Conservation (phyloP, 805 yeast genomes). For the Metschnikowia reukaufii region DNA sequence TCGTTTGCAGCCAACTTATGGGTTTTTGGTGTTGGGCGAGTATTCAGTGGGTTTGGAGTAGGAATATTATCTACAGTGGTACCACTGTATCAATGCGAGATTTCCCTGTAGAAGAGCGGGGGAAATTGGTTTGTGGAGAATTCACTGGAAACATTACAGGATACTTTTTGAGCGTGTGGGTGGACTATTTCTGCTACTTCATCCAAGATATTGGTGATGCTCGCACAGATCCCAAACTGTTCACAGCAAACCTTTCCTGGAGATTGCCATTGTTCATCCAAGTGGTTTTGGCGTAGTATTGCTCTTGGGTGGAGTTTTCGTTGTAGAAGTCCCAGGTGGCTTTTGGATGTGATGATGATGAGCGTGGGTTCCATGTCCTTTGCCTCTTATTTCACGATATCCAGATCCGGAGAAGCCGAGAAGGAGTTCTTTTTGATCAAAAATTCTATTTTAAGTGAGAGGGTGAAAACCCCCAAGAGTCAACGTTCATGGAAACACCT, state of each 20-base stretch:
- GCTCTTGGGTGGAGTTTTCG: constrained; percentile 69
- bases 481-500: constrained; percentile 44
- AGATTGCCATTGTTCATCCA: constrained; percentile 76
- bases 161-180: constrained; percentile 82
- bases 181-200: constrained; percentile 73
- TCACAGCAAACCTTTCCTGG: constrained; percentile 58
- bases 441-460: constrained; percentile 41
- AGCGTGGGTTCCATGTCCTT: constrained; percentile 46
- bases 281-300: constrained; percentile 70
- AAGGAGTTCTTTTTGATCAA: constrained; percentile 50
- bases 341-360: constrained; percentile 77
- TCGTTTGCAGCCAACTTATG: constrained; percentile 49
- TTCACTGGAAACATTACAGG: constrained; percentile 86
- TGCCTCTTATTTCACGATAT: constrained; percentile 33
- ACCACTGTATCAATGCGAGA: constrained; percentile 86
- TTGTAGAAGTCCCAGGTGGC: constrained; percentile 90
- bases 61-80: constrained; percentile 82
- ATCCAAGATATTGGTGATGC: constrained; percentile 52
- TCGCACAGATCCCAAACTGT: constrained; percentile 33
- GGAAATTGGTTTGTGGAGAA: constrained; percentile 81
- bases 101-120: constrained; percentile 87
- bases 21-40: constrained; percentile 69
- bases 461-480: constrained; percentile 37
- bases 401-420: constrained; percentile 32
- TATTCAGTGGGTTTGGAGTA: constrained; percentile 82